phyloP scores from a whole-genome alignment of 2,329 filamentous ascomycete species.

The Parasarocladium wereldwijsianum region DNA sequence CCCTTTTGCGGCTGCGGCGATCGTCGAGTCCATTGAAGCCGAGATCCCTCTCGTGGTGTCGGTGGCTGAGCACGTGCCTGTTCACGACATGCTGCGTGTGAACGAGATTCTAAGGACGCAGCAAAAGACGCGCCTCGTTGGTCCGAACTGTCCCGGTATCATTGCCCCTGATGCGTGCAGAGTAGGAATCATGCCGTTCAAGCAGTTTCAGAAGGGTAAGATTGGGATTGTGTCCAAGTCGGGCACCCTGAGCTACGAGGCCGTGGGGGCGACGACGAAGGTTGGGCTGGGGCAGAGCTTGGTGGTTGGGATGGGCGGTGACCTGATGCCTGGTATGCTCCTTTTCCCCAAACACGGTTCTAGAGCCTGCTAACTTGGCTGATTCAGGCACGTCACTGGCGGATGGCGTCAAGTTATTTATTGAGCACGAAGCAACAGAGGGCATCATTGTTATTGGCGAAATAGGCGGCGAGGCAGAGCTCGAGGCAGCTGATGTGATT shows the following conservation, averaged over 20 bases:
- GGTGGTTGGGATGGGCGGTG: conserved; percentile 65
- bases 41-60: conserved; percentile 66
- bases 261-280: conserved; percentile 58
- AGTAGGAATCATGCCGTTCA: conserved; percentile 25
- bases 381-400: conserved; percentile 46
- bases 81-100: conserved; percentile 60
- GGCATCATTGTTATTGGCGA: conserved; percentile 61
- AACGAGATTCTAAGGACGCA: conserved; percentile 59
- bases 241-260: conserved; percentile 67
- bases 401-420: conserved; percentile 54
- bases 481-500: conserved; percentile 59
- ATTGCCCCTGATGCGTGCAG: conserved; percentile 57
- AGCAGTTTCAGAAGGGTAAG: conserved; percentile 36
- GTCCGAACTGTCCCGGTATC: conserved; percentile 94
- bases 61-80: conserved; percentile 66
- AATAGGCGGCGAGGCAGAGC: conserved; percentile 54
- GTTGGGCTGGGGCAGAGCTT: conserved; percentile 66
- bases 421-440: conserved; percentile 51
- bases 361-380: background rate
- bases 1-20: conserved; percentile 48
- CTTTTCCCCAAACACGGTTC: background rate
- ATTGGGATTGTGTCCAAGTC: conserved; percentile 70
- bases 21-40: conserved; percentile 62
- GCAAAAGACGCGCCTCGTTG: conserved; percentile 59
- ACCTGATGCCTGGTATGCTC: conserved; percentile 48